These are phyloP conservation scores for Akanthomyces lecanii DNA, from an alignment of 2,329 filamentous ascomycete species.

Conservation along the genomic window DNA sequence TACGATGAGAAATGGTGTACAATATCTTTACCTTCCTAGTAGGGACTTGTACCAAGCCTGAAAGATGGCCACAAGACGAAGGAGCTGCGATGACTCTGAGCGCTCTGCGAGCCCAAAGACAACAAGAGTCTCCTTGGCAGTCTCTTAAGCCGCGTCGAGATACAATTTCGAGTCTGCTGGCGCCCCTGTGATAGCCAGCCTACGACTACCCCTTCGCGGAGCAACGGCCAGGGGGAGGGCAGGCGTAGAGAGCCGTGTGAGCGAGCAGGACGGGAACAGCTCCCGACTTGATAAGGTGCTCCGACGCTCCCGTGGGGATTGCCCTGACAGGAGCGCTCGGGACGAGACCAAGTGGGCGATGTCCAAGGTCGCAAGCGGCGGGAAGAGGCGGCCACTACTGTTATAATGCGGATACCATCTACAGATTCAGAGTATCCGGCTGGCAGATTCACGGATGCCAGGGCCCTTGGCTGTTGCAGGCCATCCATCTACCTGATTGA, in stretches of 20 bases:
- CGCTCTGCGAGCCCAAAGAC: too few species aligned
- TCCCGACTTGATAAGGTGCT: not conserved
- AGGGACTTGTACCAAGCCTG: not conserved
- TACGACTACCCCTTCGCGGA: not conserved
- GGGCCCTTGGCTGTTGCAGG: not conserved
- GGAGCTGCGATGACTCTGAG: not conserved
- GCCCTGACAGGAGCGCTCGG: not conserved
- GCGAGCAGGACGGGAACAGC: not conserved
- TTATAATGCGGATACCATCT: conserved; percentile 13
- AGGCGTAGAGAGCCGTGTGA: not conserved
- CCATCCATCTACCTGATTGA: conserved; percentile 1
- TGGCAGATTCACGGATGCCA: conserved; percentile 8
- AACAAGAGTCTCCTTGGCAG: not conserved
- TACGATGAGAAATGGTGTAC: not conserved
- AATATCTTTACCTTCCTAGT: not conserved
- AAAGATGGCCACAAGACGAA: not conserved
- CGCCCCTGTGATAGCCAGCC: not conserved
- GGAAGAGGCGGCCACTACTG: conserved; percentile 10
- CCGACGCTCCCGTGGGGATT: conserved; percentile 6
- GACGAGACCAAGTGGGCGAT: not conserved
- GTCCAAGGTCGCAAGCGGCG: conserved; percentile 10
- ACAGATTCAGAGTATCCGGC: conserved; percentile 3
- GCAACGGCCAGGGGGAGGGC: not conserved
- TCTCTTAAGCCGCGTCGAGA: not conserved
- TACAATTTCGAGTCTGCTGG: not conserved